Conservation (phyloP, 1,284 basidiomycete species). For the Pseudozyma tsukubaensis region DNA sequence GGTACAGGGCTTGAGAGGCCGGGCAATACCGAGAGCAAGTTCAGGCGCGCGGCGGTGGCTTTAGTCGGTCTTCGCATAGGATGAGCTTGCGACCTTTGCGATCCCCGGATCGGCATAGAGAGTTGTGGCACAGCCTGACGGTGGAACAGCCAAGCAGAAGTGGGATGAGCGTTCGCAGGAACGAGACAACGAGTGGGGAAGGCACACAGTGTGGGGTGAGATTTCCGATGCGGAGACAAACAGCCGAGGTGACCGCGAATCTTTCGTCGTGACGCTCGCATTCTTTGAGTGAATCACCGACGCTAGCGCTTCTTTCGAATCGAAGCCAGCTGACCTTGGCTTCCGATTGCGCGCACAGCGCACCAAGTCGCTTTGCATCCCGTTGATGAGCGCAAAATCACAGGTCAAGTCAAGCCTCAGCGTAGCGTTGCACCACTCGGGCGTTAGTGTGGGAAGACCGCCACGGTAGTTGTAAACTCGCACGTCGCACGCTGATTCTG, state of each 20-base stretch:
- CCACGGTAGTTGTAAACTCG: no score
- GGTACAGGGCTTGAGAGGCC: neutral
- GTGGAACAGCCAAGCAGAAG: neutral
- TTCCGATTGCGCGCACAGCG: no score
- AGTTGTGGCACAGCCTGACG: neutral
- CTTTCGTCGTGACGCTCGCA: slow-evolving; percentile 2
- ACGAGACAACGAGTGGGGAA: slow-evolving; percentile 1
- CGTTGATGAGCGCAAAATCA: no score
- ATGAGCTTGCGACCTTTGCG: neutral
- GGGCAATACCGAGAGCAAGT: slow-evolving; percentile 1
- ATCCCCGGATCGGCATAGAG: slow-evolving; percentile 3
- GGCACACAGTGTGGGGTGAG: neutral
- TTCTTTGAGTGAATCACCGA: no score
- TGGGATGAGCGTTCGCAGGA: slow-evolving; percentile 2
- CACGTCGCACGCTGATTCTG: no score
- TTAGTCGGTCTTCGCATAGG: slow-evolving; percentile 21
- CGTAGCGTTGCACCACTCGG: no score
- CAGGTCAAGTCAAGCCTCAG: no score
- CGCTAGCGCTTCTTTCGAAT: no score
- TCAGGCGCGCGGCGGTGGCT: neutral
- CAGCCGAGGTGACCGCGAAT: slow-evolving; percentile 27
- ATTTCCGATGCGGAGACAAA: slow-evolving; percentile 35
- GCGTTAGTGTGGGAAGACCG: no score
- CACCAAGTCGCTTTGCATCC: no score
- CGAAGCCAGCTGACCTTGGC: no score